A percentile compares a stretch with the other conserved stretches of the same genome.
Evolutionary conservation across 2,329 filamentous ascomycete genomes (phyloP).

Genomic region (Trichoderma endophyticum): DNA sequence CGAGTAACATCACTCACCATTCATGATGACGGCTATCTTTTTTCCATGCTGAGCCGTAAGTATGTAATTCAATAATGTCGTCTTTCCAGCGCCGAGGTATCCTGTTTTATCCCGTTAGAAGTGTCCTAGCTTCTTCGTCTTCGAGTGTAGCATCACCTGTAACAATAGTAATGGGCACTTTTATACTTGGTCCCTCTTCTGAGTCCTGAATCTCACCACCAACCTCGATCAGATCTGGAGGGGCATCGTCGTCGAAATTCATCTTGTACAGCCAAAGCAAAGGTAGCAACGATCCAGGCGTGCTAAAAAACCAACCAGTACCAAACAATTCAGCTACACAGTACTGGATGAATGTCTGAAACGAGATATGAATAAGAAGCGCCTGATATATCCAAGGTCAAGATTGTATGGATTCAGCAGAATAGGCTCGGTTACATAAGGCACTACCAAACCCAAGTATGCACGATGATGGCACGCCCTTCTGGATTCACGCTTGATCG

Average conservation of each 20-base stretch:
- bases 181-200: conserved; percentile 53
- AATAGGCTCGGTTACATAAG: conserved; percentile 8
- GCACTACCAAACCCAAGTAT: not conserved
- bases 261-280: conserved; percentile 37
- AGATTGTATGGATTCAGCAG: not conserved
- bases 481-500: not conserved
- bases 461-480: conserved; percentile 17
- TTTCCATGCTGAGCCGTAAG: conserved; percentile 93
- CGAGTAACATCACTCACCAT: conserved; percentile 49
- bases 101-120: conserved; percentile 47
- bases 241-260: conserved; percentile 64
- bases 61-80: conserved; percentile 93
- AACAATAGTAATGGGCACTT: conserved; percentile 81
- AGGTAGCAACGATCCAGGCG: not conserved
- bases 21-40: conserved; percentile 96
- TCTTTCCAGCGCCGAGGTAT: conserved; percentile 94
- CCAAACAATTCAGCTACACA: not conserved
- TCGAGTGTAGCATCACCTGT: conserved; percentile 53
- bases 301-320: not conserved
- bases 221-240: conserved; percentile 60
- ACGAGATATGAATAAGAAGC: not conserved
- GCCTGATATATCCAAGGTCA: not conserved
- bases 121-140: not conserved
- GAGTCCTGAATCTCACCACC: conserved; percentile 34
- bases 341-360: not conserved